Conservation (phyloP, 495 filamentous ascomycete species). For the Penicillium steckii region DNA sequence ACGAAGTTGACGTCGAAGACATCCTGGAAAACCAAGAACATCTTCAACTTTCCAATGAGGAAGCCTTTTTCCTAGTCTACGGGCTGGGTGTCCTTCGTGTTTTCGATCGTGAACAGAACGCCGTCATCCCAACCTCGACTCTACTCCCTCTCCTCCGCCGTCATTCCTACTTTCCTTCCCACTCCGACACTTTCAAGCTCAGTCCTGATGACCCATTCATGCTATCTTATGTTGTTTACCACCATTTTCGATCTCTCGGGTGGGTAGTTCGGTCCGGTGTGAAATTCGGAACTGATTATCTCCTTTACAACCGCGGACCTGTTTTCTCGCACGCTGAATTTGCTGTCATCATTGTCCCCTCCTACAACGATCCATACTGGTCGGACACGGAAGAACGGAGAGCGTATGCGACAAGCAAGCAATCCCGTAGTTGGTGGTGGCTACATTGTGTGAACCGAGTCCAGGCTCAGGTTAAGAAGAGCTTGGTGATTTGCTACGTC, state of each 20-base stretch:
- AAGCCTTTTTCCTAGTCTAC: constrained; percentile 89
- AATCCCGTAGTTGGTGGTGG: constrained; percentile 79
- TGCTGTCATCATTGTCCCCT: constrained; percentile 77
- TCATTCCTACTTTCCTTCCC: constrained; percentile 68
- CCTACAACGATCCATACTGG: constrained; percentile 79
- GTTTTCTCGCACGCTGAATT: constrained; percentile 95
- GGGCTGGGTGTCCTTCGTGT: constrained; percentile 75
- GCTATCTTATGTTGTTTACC: constrained; percentile 82
- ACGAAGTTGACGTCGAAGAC: constrained; percentile 30
- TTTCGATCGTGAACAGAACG: constrained; percentile 51
- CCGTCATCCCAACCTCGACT: constrained; percentile 31
- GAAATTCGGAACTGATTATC: constrained; percentile 92
- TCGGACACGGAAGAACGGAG: constrained; percentile 46
- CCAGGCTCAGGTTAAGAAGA: constrained; percentile 87
- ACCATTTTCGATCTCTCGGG: constrained; percentile 93
- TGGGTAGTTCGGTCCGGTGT: constrained; percentile 94
- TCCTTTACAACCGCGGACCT: constrained; percentile 92
- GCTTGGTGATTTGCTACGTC: constrained; percentile 81
- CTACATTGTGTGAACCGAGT: constrained; percentile 89
- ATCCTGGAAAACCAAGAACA: constrained; percentile 76
- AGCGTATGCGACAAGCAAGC: constrained; percentile 45
- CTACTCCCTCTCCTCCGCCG: constrained; percentile 66
- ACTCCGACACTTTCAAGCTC: constrained; percentile 27
- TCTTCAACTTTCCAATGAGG: constrained; percentile 83
- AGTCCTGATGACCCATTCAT: constrained; percentile 80